Percentiles rank a stretch among this genome's conserved stretches.
These are phyloP conservation scores for Cadophora luteo-olivacea DNA, from an alignment of 2,329 filamentous ascomycete genomes.

Conservation along the genomic window DNA sequence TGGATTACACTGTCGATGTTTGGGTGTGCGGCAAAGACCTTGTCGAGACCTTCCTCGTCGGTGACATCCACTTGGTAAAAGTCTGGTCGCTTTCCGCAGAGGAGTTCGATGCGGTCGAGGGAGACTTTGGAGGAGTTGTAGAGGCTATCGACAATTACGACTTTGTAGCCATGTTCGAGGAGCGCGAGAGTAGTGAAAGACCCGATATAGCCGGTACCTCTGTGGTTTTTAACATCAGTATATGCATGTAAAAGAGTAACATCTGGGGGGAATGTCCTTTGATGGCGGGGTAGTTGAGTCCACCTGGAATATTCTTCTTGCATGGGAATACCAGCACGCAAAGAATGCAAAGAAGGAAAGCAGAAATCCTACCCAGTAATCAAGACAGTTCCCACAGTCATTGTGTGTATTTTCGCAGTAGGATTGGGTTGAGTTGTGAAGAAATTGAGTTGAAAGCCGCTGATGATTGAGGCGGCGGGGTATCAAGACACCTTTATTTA, in stretches of 20 bases:
- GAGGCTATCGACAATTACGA: slow-evolving; percentile 94
- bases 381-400: slow-evolving; percentile 87
- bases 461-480: not conserved
- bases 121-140: slow-evolving; percentile 96
- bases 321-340: not conserved
- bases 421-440: not conserved
- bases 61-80: slow-evolving; percentile 92
- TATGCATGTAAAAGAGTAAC: slow-evolving; percentile 19
- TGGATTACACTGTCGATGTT: slow-evolving; percentile 98
- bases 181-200: slow-evolving; percentile 94
- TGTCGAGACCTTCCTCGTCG: slow-evolving; percentile 81
- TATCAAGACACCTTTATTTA: slow-evolving; percentile 9
- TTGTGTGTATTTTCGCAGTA: slow-evolving; percentile 48
- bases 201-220: slow-evolving; percentile 98
- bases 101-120: slow-evolving; percentile 92
- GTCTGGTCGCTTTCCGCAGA: slow-evolving; percentile 83
- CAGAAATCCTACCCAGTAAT: slow-evolving; percentile 78
- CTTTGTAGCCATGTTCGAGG: slow-evolving; percentile 92
- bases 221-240: slow-evolving; percentile 50
- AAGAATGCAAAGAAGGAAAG: not conserved
- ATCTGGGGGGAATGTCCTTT: not conserved
- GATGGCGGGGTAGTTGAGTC: slow-evolving; percentile 11
- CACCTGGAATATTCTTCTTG: not conserved
- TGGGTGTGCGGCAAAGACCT: slow-evolving; percentile 86
- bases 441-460: not conserved